phyloP scores from a whole-genome alignment of 108 stramenopile genomes.

The Phaeodactylum tricornutum region DNA sequence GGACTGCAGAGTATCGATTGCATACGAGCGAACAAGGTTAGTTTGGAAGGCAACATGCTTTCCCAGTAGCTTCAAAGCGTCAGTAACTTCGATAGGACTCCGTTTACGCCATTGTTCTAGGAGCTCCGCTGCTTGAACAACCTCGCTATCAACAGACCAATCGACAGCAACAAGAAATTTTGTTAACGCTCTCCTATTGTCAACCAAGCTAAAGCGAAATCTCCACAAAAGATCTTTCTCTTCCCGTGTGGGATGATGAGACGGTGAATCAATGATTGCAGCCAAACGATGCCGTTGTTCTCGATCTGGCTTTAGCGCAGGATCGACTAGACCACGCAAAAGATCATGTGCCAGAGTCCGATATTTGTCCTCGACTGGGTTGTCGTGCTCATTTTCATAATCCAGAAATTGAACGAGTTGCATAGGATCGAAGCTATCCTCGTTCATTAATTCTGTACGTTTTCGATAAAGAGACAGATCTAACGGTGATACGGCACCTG shows the following conservation, averaged over 20 bases:
- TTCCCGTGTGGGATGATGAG: conserved; percentile 72
- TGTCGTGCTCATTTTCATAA: conserved; percentile 63
- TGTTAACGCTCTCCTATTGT: conserved; percentile 85
- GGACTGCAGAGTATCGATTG: conserved; percentile 82
- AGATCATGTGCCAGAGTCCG: conserved; percentile 86
- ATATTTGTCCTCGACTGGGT: conserved; percentile 92
- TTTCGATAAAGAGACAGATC: conserved; percentile 54
- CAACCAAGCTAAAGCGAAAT: conserved; percentile 92
- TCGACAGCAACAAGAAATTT: conserved; percentile 95
- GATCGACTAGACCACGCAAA: conserved; percentile 90
- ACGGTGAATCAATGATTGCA: conserved; percentile 74
- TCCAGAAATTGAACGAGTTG: conserved; percentile 53
- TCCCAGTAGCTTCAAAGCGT: conserved; percentile 93
- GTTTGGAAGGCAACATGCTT: conserved; percentile 88
- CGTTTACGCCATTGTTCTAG: conserved; percentile 90
- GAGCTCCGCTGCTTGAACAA: conserved; percentile 88
- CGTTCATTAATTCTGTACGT: conserved; percentile 10
- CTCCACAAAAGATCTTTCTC: conserved; percentile 95
- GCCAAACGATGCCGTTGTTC: conserved; percentile 69
- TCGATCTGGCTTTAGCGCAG: conserved; percentile 89
- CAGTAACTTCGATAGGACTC: conserved; percentile 91
- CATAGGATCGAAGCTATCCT: conserved; percentile 17
- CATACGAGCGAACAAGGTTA: conserved; percentile 85
- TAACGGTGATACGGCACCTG: conserved; percentile 58
- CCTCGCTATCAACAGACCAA: conserved; percentile 91